Evolutionary conservation across 2,329 filamentous ascomycete species (phyloP), one percentile per base, ranked within the genome.

Genomic region (Botrytis medusae): DNA sequence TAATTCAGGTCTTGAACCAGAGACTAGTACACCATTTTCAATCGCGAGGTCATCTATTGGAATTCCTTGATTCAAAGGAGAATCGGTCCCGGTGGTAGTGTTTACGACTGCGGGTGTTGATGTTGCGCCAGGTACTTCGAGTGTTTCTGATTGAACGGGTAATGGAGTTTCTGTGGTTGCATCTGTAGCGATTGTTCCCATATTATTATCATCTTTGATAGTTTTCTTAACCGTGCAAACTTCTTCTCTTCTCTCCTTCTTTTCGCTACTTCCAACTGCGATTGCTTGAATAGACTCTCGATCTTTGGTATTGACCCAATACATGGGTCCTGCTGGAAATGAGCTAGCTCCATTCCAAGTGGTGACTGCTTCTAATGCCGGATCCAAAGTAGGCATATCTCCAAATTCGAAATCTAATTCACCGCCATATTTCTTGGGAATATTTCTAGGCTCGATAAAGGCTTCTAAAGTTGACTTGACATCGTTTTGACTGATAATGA

Each of bases 381-480:
- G 87, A 77, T 97, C 95, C n/a, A 95, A 83, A 69, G 89, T 87
- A 10, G 92, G 91, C 82, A 91, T 85, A 75, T 93, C 89, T 72
- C 93, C 94, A 84, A 92, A 98, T 68, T 87, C 83, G 84, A 92
- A 98, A 37, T 97, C 92, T 14, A 98, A 87, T 76, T 93, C 88
- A 62, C 95, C 95, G 74, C 95, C 95, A 81, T 97, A 98, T 81
- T 92, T 90, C 82, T 93, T 94, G 29, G 95, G 95, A 75, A 98
- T 95, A 82, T 95, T 93, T 71, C 88, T 86, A 0, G 89, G 86
- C 71, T 97, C 92, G 81, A 98, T 94, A 83, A 95, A 98, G 72
- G 89, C 86, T 76, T 91, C 88, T 40, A 98, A 88, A 2, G 93
- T 95, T 25, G 91, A 85, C 77, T 91, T 88, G 71, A 97, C 91